phyloP scores from a whole-genome alignment of 108 stramenopile species.

The Mediolabrus comicus region DNA sequence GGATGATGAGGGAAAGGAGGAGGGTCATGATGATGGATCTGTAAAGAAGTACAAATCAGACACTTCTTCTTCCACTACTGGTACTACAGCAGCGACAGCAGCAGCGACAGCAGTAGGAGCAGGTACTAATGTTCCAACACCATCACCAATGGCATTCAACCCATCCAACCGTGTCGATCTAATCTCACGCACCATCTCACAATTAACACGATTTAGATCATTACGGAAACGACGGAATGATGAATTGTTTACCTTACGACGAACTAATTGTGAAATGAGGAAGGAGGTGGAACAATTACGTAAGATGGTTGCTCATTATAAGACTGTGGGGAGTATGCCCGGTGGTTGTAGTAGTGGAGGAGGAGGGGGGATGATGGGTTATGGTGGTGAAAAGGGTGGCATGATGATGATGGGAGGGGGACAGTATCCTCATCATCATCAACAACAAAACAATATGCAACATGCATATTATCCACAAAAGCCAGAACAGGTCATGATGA shows the following conservation, averaged over 20 bases:
- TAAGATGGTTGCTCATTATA: slow-evolving; percentile 56
- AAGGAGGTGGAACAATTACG: slow-evolving; percentile 57
- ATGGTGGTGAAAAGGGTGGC: slow-evolving; percentile 38
- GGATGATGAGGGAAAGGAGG: no score
- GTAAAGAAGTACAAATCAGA: no score
- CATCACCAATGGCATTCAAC: slow-evolving; percentile 31
- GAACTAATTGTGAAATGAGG: slow-evolving; percentile 38
- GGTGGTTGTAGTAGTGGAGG: neutral
- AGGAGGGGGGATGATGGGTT: slow-evolving; percentile 54
- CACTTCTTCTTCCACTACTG: no score
- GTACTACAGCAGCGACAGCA: no score
- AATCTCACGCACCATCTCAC: slow-evolving; percentile 68
- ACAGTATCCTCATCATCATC: slow-evolving; percentile 7
- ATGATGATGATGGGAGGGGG: slow-evolving; percentile 26
- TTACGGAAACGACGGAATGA: slow-evolving; percentile 28
- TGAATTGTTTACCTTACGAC: slow-evolving; percentile 16
- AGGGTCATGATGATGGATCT: no score
- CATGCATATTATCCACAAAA: slow-evolving; percentile 13
- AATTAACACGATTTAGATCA: slow-evolving; percentile 32
- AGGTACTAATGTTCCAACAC: neutral
- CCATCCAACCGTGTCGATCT: slow-evolving; percentile 83
- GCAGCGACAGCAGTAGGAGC: no score
- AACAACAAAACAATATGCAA: neutral
- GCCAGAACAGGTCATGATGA: slow-evolving; percentile 74
- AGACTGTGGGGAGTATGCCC: slow-evolving; percentile 30